Evolutionary conservation across 495 filamentous ascomycete genomes (phyloP), one percentile per base, ranked within the genome.

Genomic region (Penicillium turbatum): DNA sequence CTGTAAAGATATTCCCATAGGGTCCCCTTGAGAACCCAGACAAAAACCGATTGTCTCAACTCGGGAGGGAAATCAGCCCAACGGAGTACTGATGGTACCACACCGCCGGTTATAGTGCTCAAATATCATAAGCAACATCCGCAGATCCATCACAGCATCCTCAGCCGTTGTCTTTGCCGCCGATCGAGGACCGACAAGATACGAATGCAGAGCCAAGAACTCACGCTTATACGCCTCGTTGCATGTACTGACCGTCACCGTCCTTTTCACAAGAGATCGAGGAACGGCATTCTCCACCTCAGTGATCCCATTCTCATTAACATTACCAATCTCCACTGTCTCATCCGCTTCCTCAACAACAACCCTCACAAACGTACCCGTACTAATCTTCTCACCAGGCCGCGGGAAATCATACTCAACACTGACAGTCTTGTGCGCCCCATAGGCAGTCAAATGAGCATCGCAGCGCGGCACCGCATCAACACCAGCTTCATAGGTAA

Each of bases 401-500:
- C 75, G 78, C 0, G 80, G 81, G 0, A 80, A 76, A 31, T 82
- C 72, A 57, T 81, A 84, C 32, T 73, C 43, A 3, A 85, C 59
- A 13, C 54, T 69, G 7, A 74, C 44, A 0, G 70, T 72, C 68
- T 83, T 85, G 4, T 62, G 62, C 38, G 69, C 58, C 3, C 73
- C 72, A 53, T 81, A 83, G 1, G 85, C 66, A 8, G 73, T 75
- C 2, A 85, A 46, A 60, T 81, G 79, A 0, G 82, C 77, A 57
- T 85, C 82, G 47, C 82, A 82, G 0, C 72, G 53, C 5, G 81
- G 78, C 2, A 85, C 73, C 4, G 61, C 57, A 51, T 83, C 72
- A 29, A 82, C 71, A 2, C 82, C 80, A 1, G 69, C 73, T 56
- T 85, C 82, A 50, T 81, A 85, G n/a, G 72, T 67, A 9, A 80